phyloP scores from a whole-genome alignment of 2,329 filamentous ascomycete genomes.

The Tolypocladium tundrense region DNA sequence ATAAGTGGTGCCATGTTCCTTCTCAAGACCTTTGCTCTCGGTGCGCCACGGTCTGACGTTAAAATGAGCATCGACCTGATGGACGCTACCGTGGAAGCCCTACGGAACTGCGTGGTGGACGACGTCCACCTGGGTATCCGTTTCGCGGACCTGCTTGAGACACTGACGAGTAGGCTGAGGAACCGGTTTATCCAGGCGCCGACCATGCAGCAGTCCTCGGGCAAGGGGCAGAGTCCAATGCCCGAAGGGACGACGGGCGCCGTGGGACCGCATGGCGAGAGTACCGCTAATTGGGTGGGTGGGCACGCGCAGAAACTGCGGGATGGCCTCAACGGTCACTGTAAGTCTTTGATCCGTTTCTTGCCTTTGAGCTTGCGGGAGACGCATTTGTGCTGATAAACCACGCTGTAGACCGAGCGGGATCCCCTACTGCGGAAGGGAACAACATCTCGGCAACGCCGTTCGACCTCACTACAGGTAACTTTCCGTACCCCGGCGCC shows the following conservation, averaged over 20 bases:
- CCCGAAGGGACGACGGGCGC: constrained; percentile 19
- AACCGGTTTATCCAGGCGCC: constrained; percentile 63
- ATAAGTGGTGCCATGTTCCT: constrained; percentile 79
- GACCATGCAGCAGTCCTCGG: constrained; percentile 29
- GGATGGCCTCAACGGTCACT: constrained; percentile 28
- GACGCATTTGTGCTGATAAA: constrained; percentile 8
- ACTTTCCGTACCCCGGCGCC: constrained; percentile 42
- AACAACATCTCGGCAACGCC: constrained; percentile 53
- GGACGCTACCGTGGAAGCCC: constrained; percentile 62
- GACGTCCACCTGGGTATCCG: constrained; percentile 78
- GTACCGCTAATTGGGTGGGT: constrained; percentile 20
- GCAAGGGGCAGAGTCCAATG: constrained; percentile 31
- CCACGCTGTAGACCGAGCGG: constrained; percentile 24
- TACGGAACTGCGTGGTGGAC: constrained; percentile 71
- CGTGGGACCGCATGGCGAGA: constrained; percentile 15
- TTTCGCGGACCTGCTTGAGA: constrained; percentile 75
- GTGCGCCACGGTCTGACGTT: constrained; percentile 68
- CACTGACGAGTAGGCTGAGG: constrained; percentile 62
- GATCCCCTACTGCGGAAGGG: constrained; percentile 21
- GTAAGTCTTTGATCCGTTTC: constrained; percentile 13
- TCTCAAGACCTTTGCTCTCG: constrained; percentile 74
- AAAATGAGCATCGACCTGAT: constrained; percentile 65
- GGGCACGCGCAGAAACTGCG: constrained; percentile 28
- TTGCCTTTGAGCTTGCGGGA: background rate
- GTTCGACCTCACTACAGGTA: constrained; percentile 45